Percentiles rank a stretch among this genome's conserved stretches.
These are phyloP conservation scores for Alnus glutinosa DNA, from an alignment of 306 rosid species.

Conservation along the genomic window DNA sequence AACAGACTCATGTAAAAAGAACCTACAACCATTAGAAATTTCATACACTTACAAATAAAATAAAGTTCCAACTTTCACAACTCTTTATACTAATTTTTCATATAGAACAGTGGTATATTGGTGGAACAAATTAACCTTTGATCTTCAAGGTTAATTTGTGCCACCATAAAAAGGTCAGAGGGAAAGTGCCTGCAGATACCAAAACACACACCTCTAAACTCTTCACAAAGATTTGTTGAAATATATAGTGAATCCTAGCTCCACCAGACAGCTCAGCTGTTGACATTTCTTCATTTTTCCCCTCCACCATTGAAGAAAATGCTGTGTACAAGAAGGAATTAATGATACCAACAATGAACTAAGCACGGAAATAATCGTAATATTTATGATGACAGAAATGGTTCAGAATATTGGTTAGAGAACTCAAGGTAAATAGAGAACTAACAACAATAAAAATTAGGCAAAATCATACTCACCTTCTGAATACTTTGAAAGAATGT, in stretches of 20 bases:
- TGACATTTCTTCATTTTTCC: constrained; percentile 97
- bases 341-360: constrained; percentile 17
- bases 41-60: not conserved
- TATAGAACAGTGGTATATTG: not conserved
- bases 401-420: constrained; percentile 3
- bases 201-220: constrained; percentile 79
- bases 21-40: not conserved
- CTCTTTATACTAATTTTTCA: not conserved
- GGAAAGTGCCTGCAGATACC: constrained; percentile 7
- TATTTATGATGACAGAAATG: not conserved
- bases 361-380: not conserved
- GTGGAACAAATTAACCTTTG: not conserved
- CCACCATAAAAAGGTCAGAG: too few species aligned
- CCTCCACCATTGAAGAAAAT: constrained; percentile 93
- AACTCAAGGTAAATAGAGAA: constrained; percentile 14
- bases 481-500: constrained; percentile 88
- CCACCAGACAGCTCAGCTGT: constrained; percentile 94
- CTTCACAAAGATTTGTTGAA: constrained; percentile 86
- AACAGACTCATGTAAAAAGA: not conserved
- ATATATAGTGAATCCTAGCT: constrained; percentile 91
- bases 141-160: too few species aligned
- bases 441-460: constrained; percentile 19
- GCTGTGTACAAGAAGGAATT: constrained; percentile 52
- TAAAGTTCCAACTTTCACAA: not conserved
- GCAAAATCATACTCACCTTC: constrained; percentile 62